phyloP scores from a whole-genome alignment of 148 eudicot genomes.

The Amaranthus cruentus region DNA sequence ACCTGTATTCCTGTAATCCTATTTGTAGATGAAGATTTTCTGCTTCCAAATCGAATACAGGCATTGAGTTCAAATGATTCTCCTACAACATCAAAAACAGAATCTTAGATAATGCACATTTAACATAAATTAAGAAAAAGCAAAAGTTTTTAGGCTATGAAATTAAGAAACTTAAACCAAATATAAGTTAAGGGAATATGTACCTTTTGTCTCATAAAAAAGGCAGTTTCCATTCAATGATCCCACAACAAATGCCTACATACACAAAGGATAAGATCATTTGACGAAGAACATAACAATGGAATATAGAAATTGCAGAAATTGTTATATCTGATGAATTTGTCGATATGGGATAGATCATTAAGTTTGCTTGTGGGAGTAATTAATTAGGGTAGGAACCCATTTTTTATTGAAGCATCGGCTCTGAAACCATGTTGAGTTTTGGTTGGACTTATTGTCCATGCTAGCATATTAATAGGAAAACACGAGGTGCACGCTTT shows the following conservation, averaged over 20 bases:
- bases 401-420: no score
- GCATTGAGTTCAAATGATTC: slow-evolving; percentile 36
- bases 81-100: slow-evolving; percentile 31
- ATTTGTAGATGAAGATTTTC: slow-evolving; percentile 40
- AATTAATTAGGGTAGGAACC: no score
- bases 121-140: not conserved
- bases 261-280: slow-evolving; percentile 15
- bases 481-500: no score
- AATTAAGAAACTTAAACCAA: not conserved
- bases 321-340: no score
- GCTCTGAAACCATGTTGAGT: no score
- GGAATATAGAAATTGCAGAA: not conserved
- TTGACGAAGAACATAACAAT: not conserved
- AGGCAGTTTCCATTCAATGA: slow-evolving; percentile 60
- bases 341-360: no score
- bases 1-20: slow-evolving; percentile 81
- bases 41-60: slow-evolving; percentile 35
- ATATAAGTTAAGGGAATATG: slow-evolving; percentile 9
- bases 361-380: no score
- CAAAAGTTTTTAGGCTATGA: not conserved
- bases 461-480: no score
- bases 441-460: no score
- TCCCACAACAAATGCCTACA: slow-evolving; percentile 68
- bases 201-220: slow-evolving; percentile 58
- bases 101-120: slow-evolving; percentile 12